Base-by-base conservation (phyloP, 2,329 filamentous ascomycete species). In the Stagonosporopsis cucurbitacearum region DNA sequence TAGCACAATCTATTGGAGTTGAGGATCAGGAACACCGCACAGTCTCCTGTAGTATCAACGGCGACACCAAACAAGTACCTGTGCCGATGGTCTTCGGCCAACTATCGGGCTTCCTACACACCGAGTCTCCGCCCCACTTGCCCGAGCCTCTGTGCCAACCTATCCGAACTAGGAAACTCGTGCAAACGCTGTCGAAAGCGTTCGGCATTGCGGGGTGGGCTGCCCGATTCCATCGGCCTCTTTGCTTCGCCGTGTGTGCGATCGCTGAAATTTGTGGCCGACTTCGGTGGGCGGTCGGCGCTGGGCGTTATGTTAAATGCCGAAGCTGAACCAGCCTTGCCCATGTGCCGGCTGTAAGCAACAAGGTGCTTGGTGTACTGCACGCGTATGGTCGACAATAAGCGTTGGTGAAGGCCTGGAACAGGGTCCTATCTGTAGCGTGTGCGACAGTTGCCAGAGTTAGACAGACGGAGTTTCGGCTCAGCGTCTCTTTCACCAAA, bases 131-230 rank as follows among this genome's bases (percentile, higher is more conserved):
- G 40, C 36, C 41, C 39, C 32, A 54, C 47, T 36, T 19, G 35
- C 44, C 42, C 26, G 33, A 46, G 19, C 30, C 30, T 50, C 28
- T 33, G 44, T 13, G 23, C 13, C 32, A 25, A 53, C 44, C 44
- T 53, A 20, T 39, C 48, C 19, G 20, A 54, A 35, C 39, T 32
- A 36, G 54, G 54, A 19, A 52, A 45, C 17, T 52, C 19, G 22
- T 13, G 36, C 37, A 56, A 56, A 20, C 49, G 39, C 39, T 33
- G 36, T 57, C 20, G 50, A 44, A 53, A 40, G 32, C 49, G 32
- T 41, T 57, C 53, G 53, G 53, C 53, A 56, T 56, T 56, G 53
- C 53, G 53, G 53, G 42, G 47, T 47, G 47, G n/a, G 22, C 48
- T 56, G 53, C 53, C 53, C 53, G 53, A 51, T 43, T 43, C 13